phyloP scores from a whole-genome alignment of 768 basidiomycete genomes.

The Naganishia friedmannii region DNA sequence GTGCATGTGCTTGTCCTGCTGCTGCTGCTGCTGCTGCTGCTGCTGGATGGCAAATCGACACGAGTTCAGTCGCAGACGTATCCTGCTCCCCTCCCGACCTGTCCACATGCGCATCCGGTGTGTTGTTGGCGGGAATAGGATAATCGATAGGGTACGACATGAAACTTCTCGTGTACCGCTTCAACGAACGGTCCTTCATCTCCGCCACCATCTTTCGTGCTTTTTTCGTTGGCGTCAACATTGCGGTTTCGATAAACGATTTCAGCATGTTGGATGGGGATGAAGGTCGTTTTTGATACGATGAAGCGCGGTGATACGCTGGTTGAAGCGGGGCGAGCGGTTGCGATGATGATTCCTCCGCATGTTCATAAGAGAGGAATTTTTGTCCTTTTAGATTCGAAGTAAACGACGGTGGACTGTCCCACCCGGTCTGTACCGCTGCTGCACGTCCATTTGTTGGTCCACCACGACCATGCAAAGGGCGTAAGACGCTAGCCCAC shows the following conservation, averaged over 20 bases:
- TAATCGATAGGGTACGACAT: constrained; percentile 21
- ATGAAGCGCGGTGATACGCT: background rate
- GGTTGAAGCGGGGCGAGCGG: background rate
- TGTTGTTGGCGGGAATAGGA: background rate
- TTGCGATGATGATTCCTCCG: background rate
- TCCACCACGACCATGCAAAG: background rate
- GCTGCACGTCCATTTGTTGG: too few species aligned
- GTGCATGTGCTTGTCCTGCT: background rate
- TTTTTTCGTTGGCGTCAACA: constrained; percentile 12
- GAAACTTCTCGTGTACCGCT: constrained; percentile 22
- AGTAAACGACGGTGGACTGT: background rate
- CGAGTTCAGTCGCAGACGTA: background rate
- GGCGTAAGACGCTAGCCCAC: constrained; percentile 1
- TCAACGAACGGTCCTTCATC: constrained; percentile 8
- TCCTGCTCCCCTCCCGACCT: background rate
- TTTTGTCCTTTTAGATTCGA: constrained; percentile 10
- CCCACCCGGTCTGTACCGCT: background rate
- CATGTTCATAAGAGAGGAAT: too few species aligned
- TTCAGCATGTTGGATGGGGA: constrained; percentile 2
- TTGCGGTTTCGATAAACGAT: background rate
- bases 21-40: too few species aligned
- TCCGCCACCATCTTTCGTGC: background rate
- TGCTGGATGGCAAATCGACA: background rate
- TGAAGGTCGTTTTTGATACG: background rate
- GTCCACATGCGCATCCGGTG: background rate